Evolutionary conservation across 257 asterid species (phyloP), one percentile per base, ranked within the genome.

Genomic region (Lycium barbarum): DNA sequence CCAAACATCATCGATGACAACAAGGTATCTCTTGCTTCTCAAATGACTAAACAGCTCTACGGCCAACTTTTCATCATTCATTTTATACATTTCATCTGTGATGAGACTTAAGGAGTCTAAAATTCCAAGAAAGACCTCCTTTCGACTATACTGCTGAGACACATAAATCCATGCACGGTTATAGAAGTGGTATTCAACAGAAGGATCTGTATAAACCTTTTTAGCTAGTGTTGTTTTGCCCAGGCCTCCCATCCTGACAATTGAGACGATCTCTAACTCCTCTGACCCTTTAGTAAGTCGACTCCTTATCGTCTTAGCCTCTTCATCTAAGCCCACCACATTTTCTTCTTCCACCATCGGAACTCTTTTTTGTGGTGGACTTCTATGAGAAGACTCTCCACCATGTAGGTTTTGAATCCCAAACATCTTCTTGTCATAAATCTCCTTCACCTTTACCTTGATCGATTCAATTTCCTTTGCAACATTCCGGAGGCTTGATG

Each of bases 391-490:
- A 11, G 90, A 87, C 65, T 86, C 88, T 66, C 84, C 83, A 18
- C 58, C 73, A 14, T 89, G 79, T 8, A 87, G 54, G 85, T 49
- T 89, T 80, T 87, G 90, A 76, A 90, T 90, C n/a, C 91, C 93
- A 84, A 86, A 87, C 91, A 89, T 83, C 87, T 88, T 90, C 17
- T 89, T 89, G 71, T 83, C 93, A 43, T 89, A 89, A 40, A 89
- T 87, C 81, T 87, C 89, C 35, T 87, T 87, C 81, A 87, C 87
- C 80, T 85, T 86, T 6, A 10, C 62, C 86, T 87, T 86, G 62
- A 88, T 90, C 51, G 84, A 79, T 20, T 73, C 79, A 18, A 90
- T 89, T 38, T 90, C 80, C 80, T 65, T 88, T 7, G 89, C 90
- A 36, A 90, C 88, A 26, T 66, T 89, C n/a, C 83, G 88, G 40